Base-by-base conservation (phyloP, 352 stramenopile genomes). In the Sclerospora graminicola region DNA sequence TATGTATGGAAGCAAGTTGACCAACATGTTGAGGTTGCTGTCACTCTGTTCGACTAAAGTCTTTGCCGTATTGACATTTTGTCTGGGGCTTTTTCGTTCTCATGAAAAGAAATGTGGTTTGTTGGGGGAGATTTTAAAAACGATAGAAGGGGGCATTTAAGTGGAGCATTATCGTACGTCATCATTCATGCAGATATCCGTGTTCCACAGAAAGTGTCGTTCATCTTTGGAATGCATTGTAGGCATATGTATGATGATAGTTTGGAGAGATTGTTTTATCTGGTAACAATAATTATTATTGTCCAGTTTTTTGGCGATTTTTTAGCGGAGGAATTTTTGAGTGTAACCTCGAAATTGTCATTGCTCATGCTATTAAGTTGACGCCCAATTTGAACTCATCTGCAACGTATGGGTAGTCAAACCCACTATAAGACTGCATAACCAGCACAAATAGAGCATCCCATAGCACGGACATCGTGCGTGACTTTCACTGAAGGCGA, bases 101-200 rank as follows among this genome's bases (percentile, higher is more conserved):
- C 72, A 82, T 41, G 75, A 87, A 47, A 50, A 57, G 4, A 54
- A 54, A 8, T 56, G 40, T 32, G 41, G 46, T 42, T 57, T 87
- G 26, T 48, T 87, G 8, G 54, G 55, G n/a, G 46, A 75, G 2
- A 72, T 84, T 20, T 47, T 84, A 14, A 41, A 28, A 65, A 75
- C 18, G 69, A 82, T 18, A 72, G 76, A 8, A 62, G 60, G 15
- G 54, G 85, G 33, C 69, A 85, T 49, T 36, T 88, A 16, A 69
- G 76, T 24, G 70, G 68, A 10, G 76, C 76, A 36, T 34, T 88
- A 30, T 55, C 85, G 50, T 69, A 88, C 53, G 76, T 85, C 45
- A 84, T 88, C 49, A 88, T 43, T 83, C 73, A 47, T 85, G 76
- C 23, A 72, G 76, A n/a, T 85, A 64, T 54, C 76, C 76, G 29